Evolutionary conservation across 202 grass and related monocot species (phyloP), one percentile per base, ranked within the genome.

Genomic region (Digitaria exilis): DNA sequence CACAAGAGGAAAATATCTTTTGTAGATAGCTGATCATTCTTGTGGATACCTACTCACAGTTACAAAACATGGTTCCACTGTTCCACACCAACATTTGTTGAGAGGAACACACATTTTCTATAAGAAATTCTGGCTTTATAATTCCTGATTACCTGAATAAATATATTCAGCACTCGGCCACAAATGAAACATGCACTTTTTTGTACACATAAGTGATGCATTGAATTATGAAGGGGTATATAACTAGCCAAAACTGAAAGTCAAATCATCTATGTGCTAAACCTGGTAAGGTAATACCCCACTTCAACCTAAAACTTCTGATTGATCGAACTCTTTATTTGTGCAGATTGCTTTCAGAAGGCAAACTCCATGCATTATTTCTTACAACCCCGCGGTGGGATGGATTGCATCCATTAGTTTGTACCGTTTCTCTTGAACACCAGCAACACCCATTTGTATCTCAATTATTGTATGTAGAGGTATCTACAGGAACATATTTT

Each of bases 361-460:
- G 25, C 37, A 16, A 71, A 58, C 21, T 89, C 58, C 58, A 68
- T 42, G 18, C 2, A 6, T 57, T 44, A 63, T 79, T 56, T 37
- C 35, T 79, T 83, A 84, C 52, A 80, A 51, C 42, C 69, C 90
- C 15, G 66, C 72, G 28, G 90, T 85, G 52, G 82, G 80, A 73
- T 89, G 75, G 39, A 91, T 73, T 66, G 83, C 93, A 66, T 92
- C 96, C 93, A 98, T 98, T 64, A 98, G 96, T 76, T 95, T 98
- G 91, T 98, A 98, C 80, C 89, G 87, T 87, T 94, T 98, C 89
- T 98, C 96, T 92, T 98, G 92, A 76, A 98, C 89, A 68, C 96
- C 96, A 57, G 91, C 87, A 56, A 98, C 93, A 58, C 96, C 96
- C 96, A 98, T 98, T 74, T 95, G 93, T 95, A 98, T 98, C 83